Base-by-base conservation (phyloP, 1,284 basidiomycete species). In the Volvariella volvacea region DNA sequence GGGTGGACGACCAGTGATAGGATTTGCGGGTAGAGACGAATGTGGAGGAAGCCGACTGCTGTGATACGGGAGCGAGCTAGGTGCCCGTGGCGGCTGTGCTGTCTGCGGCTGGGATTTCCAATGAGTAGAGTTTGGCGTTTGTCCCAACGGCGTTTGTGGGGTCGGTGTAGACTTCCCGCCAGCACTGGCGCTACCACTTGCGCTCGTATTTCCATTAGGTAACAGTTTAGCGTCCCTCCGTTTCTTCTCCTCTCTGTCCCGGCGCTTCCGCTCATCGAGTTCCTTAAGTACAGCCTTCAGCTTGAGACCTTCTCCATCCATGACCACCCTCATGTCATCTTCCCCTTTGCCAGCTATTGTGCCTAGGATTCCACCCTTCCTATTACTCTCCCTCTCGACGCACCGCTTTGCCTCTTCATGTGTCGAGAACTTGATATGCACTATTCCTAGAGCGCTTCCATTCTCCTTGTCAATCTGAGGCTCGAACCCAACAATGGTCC, bases 361-460 rank as follows among this genome's bases (percentile, higher is more conserved):
- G 63, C 46, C 49, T 15, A 50, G 45, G 38, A 60, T 43, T n/a
- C 53, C 52, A 2, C 55, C 42, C 57, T 66, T 71, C 56, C 73
- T 72, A 25, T 79, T 79, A 48, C 84, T 65, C 53, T 83, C 77
- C 52, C 70, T 69, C 53, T 75, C 75, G 45, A 74, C 73, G 61
- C 81, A 90, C 52, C 63, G 70, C 60, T 63, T 74, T 44, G 83
- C 84, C 46, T 83, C 79, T 15, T 79, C 78, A 48, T 78, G 74
- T 0, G 68, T 64, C 6, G 57, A 62, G 59, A 77, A 97, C 50
- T 77, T 80, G 54, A 97, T 74, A 58, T 79, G 82, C 42, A 89
- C 81, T 33, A 97, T 80, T 4, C 93, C 93, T 2, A 97, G 73
- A 12, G 86, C 80, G 49, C 80, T 83, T 10, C 92, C 92, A 16